These are phyloP conservation scores for Yamadazyma buinensis DNA, from an alignment of 1,139 yeast species.

Conservation along the genomic window DNA sequence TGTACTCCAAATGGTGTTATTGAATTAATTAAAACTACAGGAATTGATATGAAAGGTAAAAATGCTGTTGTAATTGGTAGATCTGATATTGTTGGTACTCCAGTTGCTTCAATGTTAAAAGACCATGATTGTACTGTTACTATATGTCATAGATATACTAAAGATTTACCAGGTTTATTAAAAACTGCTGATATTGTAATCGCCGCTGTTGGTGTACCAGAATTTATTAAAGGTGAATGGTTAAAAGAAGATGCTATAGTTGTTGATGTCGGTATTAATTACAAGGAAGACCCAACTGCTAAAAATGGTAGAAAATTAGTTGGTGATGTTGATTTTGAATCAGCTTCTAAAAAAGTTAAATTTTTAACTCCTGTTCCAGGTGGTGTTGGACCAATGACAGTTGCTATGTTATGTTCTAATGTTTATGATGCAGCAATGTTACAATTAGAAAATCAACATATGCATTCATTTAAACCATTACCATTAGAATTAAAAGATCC, in stretches of 20 bases:
- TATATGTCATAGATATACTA: constrained; percentile 60
- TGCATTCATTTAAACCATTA: constrained; percentile 44
- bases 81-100: constrained; percentile 81
- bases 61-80: constrained; percentile 78
- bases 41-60: constrained; percentile 57
- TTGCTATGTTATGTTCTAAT: constrained; percentile 73
- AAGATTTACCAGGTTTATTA: constrained; percentile 49
- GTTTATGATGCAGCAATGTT: constrained; percentile 63
- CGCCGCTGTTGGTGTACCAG: constrained; percentile 74
- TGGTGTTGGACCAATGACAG: constrained; percentile 91
- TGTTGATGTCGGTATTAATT: constrained; percentile 79
- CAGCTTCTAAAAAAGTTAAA: constrained; percentile 54
- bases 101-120: constrained; percentile 68
- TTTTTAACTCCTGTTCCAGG: constrained; percentile 82
- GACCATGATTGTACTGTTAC: constrained; percentile 77
- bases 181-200: constrained; percentile 66
- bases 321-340: constrained; percentile 71
- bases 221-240: constrained; percentile 70
- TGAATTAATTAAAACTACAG: constrained; percentile 62
- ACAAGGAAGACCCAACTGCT: constrained; percentile 58
- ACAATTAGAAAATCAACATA: constrained; percentile 46
- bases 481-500: constrained; percentile 50
- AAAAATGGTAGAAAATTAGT: constrained; percentile 66
- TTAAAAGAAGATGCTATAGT: constrained; percentile 65
- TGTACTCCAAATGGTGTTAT: constrained; percentile 81